Base-by-base conservation (phyloP, 371 early-diverging fungal species). In the Funneliformis caledonium region DNA sequence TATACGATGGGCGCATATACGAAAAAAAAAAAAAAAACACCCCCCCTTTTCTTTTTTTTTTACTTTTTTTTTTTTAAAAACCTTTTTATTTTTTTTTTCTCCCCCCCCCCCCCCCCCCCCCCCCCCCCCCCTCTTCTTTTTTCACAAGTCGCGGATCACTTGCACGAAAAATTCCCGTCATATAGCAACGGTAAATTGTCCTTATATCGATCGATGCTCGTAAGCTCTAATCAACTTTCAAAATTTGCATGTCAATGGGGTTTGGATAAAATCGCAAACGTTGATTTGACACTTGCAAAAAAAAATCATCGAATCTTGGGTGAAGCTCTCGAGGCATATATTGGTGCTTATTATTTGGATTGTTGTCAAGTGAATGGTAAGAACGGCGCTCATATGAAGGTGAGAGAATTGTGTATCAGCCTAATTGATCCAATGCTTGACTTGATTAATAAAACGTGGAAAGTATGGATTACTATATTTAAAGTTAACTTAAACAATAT, bases 321-420 rank as follows among this genome's bases (percentile, higher is more conserved):
- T 69, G 47, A 70, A 70, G 72, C 72, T 10, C 48, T 70, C 19
- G 72, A 70, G 16, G 72, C 47, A 45, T 70, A 70, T 70, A 70
- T 70, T 42, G 72, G 72, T n/a, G 72, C 72, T 45, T 48, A 19
- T 70, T 70, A 70, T 19, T 22, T 70, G 11, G 72, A 70, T 43
- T 33, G 22, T 43, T 43, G 72, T 43, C n/a, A 11, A 43, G 11
- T n/a, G 16, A 7, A 48, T 43, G 72, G 62, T 26, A 8, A 16
- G 2, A 62, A 26, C 7, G 62, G 22, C 31, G 62, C 26, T 62
- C 62, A 62, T 62, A 62, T 62, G 62, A 62, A 62, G 26, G 62
- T 62, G 62, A 62, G 62, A 62, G 19, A 62, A 26, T 62, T 62
- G 22, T 62, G 62, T n/a, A 62, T 62, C 22, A 22, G 22, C 26